Base-by-base conservation (phyloP, 805 yeast species). In the Saturnispora sekii region DNA sequence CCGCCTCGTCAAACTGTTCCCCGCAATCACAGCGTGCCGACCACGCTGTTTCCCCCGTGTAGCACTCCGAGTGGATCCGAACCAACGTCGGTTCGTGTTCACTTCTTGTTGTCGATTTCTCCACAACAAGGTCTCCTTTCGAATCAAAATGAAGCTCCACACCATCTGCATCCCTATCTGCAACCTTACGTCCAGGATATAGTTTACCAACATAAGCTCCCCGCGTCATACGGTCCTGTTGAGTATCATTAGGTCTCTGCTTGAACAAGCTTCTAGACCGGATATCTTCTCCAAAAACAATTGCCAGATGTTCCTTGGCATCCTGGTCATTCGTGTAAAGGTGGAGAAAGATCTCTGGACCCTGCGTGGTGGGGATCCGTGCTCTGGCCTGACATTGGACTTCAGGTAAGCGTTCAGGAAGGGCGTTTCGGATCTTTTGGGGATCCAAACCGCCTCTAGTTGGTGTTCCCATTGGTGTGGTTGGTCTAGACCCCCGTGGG, bases 41-140 rank as follows among this genome's bases (percentile, higher is more conserved):
- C 98, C 99, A 93, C 9, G 97, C 97, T 1, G 97, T 93, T 60
- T 93, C 99, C 3, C 99, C 99, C 0, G 99, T 93, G 67, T 90
- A 93, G 64, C 99, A 93, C 61, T 93, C 99, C 3, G 95, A 84
- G 60, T 93, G 99, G 53, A 93, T 88, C 49, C 99, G 72, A 4
- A 84, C 95, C 50, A 90, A 64, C 1, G 81, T 79, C 3, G 79
- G 73, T 15, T 69, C 53, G 4, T 44, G 47, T 8, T 21, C 31
- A 10, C 16, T 8, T 32, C 40, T 39, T 28, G 68, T 28, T 55
- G 62, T 49, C 56, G 48, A 49, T 51, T 54, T 55, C 50, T 56
- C 54, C 5, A 56, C 40, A 2, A 67, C 51, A n/a, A 69, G 47
- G 14, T 69, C 53, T 0, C 76, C 76, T 10, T 54, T 47, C 1